Base-by-base conservation (phyloP, 257 asterid species). In the Nicotiana noctiflora region DNA sequence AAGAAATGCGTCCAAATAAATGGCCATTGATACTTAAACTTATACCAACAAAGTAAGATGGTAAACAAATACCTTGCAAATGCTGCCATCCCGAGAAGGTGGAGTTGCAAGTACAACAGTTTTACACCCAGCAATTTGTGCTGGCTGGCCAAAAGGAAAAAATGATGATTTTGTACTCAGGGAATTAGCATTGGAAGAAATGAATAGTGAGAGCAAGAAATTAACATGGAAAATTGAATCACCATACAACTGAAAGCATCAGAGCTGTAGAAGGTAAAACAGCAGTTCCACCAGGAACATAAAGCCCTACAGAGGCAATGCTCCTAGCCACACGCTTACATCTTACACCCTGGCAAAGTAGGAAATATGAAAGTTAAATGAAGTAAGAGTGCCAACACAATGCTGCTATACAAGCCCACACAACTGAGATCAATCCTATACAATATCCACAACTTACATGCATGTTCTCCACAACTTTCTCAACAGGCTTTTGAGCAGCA, bases 281-380 rank as follows among this genome's bases (percentile, higher is more conserved):
- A 78, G 99, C 99, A 84, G 98, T 95, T 82, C 99, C 99, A 76
- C 99, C 99, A 76, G 99, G 99, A 85, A 95, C 98, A 78, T 95
- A 95, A 83, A 95, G 99, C 84, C 99, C 99, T 8, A 95, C 98
- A 79, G 98, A 87, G 81, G 94, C 85, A 85, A 95, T 95, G 83
- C 97, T 82, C 64, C 98, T 87, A 51, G 98, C 94, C 59, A 95
- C 99, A 84, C 99, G 90, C 85, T 93, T 95, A 87, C 99, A 93
- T 82, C 89, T 92, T 68, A 95, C 99, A 79, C 99, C 99, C 99
- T 95, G 89, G 23, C 63, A 82, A 78, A 88, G 57, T 56, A 57
- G 40, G 77, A 57, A 76, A 12, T 56, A 8, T 14, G 55, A 15
- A 83, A 82, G 66, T 79, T 70, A 37, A 68, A 75, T 75, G 37